Conservation (phyloP, 306 rosid species). For the Nissolia schottii region DNA sequence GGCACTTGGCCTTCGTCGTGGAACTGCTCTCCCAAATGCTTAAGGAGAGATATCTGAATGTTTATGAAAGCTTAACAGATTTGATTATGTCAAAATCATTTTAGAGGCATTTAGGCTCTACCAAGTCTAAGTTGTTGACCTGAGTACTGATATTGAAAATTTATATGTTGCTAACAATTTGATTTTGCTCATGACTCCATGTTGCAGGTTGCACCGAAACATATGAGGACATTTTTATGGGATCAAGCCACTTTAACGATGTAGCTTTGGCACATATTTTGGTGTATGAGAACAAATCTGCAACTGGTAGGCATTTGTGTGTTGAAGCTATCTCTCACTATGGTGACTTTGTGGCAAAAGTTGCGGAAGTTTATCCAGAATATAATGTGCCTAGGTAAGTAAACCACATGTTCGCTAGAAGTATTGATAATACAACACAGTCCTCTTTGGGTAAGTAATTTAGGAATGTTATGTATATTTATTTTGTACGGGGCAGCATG, state of each 20-base stretch:
- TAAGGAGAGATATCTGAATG: too few relatives aligned
- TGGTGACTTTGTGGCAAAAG: conserved; percentile 80
- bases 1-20: not conserved
- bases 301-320: conserved; percentile 78
- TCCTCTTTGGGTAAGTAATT: not conserved
- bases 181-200: not conserved
- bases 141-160: not conserved
- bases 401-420: conserved; percentile 2
- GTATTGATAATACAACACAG: not conserved
- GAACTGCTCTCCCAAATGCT: too few relatives aligned
- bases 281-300: conserved; percentile 77
- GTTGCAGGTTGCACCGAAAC: conserved; percentile 72
- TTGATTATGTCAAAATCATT: not conserved
- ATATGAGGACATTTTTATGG: conserved; percentile 59
- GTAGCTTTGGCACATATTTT: conserved; percentile 83
- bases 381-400: conserved; percentile 63
- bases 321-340: conserved; percentile 77
- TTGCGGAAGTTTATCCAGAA: conserved; percentile 75
- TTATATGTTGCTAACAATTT: not conserved
- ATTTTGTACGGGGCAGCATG: too few relatives aligned
- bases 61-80: not conserved
- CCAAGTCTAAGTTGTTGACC: not conserved
- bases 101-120: not conserved
- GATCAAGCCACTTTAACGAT: conserved; percentile 82
- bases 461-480: too few relatives aligned